These are phyloP conservation scores for Pseudocercospora eumusae DNA, from an alignment of 2,329 filamentous ascomycete species.

Conservation along the genomic window DNA sequence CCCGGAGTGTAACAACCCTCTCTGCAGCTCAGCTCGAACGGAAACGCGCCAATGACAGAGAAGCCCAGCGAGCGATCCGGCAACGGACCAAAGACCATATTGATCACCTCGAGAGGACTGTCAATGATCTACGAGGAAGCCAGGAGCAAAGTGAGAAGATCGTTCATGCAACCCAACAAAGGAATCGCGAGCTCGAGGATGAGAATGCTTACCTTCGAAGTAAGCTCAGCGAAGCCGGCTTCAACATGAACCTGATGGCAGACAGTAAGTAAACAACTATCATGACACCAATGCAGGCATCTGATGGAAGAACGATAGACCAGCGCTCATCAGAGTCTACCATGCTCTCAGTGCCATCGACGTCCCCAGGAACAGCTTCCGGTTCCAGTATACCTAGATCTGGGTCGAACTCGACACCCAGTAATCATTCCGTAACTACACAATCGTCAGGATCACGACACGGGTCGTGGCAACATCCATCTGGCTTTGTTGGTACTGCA, in stretches of 20 bases:
- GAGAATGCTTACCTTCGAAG: constrained; percentile 56
- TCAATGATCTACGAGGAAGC: constrained; percentile 54
- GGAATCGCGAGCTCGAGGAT: constrained; percentile 57
- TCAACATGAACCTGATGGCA: constrained; percentile 29
- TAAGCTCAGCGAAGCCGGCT: constrained; percentile 51
- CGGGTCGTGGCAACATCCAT: constrained; percentile 35
- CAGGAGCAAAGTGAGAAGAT: constrained; percentile 52
- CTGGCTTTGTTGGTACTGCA: constrained; percentile 24
- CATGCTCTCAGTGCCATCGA: constrained; percentile 29
- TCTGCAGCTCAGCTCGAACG: constrained; percentile 60
- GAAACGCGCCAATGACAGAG: constrained; percentile 62
- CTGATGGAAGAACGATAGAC: constrained; percentile 20
- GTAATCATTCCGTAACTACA: constrained; percentile 32
- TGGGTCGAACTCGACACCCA: constrained; percentile 33
- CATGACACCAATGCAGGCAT: background rate
- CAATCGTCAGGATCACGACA: constrained; percentile 32
- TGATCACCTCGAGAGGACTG: constrained; percentile 57
- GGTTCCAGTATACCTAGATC: constrained; percentile 33
- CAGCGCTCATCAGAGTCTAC: constrained; percentile 29
- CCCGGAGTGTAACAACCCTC: constrained; percentile 59
- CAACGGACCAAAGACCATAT: constrained; percentile 62
- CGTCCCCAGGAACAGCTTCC: constrained; percentile 30
- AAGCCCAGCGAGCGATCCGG: constrained; percentile 61
- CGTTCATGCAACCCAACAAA: constrained; percentile 52
- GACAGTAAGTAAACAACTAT: constrained; percentile 20